Conservation (phyloP, 2,329 filamentous ascomycete genomes). For the Emergomyces pasteurianus region DNA sequence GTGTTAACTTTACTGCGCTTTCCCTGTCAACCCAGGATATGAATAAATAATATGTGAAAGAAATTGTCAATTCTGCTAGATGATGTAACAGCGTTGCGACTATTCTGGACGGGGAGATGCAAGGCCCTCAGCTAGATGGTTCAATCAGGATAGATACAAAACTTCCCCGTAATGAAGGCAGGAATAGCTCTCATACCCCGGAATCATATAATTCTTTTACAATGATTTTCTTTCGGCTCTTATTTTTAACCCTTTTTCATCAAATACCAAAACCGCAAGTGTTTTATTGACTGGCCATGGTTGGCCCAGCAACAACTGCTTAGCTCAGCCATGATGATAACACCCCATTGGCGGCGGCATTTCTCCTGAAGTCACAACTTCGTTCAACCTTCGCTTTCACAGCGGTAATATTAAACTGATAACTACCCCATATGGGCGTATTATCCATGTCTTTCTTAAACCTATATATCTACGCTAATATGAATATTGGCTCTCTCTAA, state of each 20-base stretch:
- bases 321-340: background rate
- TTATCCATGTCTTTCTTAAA: background rate
- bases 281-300: background rate
- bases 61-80: background rate
- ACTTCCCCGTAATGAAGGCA: background rate
- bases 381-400: background rate
- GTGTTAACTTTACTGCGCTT: background rate
- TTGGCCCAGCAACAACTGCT: slow-evolving; percentile 13
- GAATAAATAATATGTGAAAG: background rate
- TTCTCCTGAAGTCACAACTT: background rate
- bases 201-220: background rate
- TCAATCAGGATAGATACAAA: background rate
- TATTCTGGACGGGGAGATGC: background rate
- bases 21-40: background rate
- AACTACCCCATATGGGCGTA: background rate
- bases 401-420: background rate
- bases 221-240: background rate
- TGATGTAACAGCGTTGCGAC: background rate
- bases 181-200: background rate
- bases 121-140: background rate
- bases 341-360: background rate
- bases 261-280: background rate
- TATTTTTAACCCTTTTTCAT: background rate
- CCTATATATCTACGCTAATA: background rate
- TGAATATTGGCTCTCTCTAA: background rate